These are phyloP conservation scores for Hyphodiscus hymeniophilus DNA, from an alignment of 495 filamentous ascomycete species.

Conservation along the genomic window DNA sequence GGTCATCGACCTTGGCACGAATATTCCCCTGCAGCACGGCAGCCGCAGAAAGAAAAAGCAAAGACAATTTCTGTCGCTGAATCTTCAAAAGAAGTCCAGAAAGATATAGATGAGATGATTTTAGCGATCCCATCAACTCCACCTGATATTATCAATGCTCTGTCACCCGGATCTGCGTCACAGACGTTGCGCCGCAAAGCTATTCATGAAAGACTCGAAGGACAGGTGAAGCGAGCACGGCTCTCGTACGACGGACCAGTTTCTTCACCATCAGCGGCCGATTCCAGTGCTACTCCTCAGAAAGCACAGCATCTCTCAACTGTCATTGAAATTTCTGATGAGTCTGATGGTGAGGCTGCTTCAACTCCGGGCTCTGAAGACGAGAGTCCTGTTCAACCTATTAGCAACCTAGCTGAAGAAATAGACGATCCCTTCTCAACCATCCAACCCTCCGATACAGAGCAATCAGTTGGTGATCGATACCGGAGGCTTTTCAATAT, in stretches of 20 bases:
- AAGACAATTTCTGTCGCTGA: no score
- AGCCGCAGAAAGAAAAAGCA: constrained; percentile 3
- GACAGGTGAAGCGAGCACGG: constrained; percentile 8
- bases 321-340: no score
- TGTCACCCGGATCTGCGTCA: constrained; percentile 14
- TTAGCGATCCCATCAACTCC: not conserved
- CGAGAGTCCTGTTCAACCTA: no score
- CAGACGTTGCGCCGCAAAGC: constrained; percentile 16
- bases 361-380: no score
- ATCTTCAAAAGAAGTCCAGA: no score
- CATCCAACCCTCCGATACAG: not conserved
- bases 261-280: constrained; percentile 2
- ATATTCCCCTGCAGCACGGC: not conserved
- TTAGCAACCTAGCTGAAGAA: not conserved
- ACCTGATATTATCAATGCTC: not conserved
- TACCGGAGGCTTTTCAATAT: no score
- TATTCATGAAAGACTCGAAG: constrained; percentile 5
- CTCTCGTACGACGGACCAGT: not conserved
- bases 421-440: not conserved
- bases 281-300: not conserved
- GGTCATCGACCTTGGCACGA: not conserved
- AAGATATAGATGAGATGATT: no score
- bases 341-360: no score
- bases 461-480: not conserved
- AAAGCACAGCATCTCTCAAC: no score